Percentiles rank a stretch among this genome's conserved stretches.
These are phyloP conservation scores for Apium graveolens DNA, from an alignment of 129 eudicot species.

Conservation along the genomic window DNA sequence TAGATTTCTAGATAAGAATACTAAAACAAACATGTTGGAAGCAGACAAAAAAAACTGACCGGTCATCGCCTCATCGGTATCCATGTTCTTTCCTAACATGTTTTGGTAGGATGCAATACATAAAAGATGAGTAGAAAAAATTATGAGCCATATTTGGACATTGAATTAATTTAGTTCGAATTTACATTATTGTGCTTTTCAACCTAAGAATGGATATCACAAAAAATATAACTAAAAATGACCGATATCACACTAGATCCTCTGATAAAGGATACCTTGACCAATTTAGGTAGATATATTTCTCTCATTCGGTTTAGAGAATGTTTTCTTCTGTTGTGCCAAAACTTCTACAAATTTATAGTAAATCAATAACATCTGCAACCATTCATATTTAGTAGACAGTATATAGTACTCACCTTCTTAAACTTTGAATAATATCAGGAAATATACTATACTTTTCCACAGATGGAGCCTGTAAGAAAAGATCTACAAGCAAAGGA, in stretches of 20 bases:
- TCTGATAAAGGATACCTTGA: not conserved
- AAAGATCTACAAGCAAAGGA: conserved; percentile 64
- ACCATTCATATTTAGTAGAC: not conserved
- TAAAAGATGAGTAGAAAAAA: not conserved
- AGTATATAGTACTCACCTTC: conserved; percentile 49
- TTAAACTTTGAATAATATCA: conserved; percentile 61
- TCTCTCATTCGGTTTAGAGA: not conserved
- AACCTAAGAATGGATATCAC: not conserved
- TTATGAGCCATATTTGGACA: not conserved
- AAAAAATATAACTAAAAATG: not conserved
- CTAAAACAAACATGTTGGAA: not conserved
- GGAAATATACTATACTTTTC: conserved; percentile 61
- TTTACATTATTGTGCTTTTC: not conserved
- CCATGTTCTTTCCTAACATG: not conserved
- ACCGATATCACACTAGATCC: not conserved
- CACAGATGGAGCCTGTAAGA: conserved; percentile 61
- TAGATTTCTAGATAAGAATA: not conserved
- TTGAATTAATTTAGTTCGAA: not conserved
- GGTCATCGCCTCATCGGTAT: not conserved
- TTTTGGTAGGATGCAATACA: not conserved
- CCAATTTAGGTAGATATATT: not conserved
- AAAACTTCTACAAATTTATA: not conserved
- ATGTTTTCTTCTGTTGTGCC: not conserved
- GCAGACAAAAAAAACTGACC: not conserved
- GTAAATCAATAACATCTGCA: not conserved